These are phyloP conservation scores for Triglochin maritima DNA, from an alignment of 106 monocot genomes.

Conservation along the genomic window DNA sequence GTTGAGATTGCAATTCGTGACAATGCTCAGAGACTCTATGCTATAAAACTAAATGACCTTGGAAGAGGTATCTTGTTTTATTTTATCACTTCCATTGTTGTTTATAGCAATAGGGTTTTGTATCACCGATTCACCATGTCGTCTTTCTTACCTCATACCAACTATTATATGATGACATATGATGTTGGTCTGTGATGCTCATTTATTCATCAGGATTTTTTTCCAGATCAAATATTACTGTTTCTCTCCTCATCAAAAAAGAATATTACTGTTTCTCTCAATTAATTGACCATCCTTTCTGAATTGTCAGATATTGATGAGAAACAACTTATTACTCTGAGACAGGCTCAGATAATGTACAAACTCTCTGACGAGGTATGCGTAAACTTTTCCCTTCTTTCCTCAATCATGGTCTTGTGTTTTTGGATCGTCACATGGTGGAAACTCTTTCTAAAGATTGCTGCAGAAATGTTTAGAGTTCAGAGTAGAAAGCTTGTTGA, in stretches of 20 bases:
- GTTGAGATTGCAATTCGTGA: constrained; percentile 94
- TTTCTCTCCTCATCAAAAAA: too few relatives aligned
- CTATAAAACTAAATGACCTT: constrained; percentile 51
- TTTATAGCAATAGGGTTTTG: neutral
- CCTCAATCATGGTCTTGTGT: neutral
- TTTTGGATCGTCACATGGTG: neutral
- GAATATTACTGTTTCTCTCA: too few relatives aligned
- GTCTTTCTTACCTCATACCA: neutral
- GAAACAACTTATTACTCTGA: constrained; percentile 14
- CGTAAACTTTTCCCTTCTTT: neutral
- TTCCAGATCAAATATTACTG: too few relatives aligned
- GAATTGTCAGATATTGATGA: constrained; percentile 16
- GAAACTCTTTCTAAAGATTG: constrained; percentile 45
- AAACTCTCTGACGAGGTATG: constrained; percentile 79
- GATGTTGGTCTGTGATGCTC: too few relatives aligned
- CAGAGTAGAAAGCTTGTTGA: constrained; percentile 62
- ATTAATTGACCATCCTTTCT: too few relatives aligned
- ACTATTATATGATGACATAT: too few relatives aligned
- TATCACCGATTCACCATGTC: neutral
- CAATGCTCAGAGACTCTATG: constrained; percentile 87
- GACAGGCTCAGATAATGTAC: constrained; percentile 20
- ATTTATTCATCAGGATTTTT: too few relatives aligned
- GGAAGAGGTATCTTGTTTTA: constrained; percentile 48
- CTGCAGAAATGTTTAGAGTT: constrained; percentile 82
- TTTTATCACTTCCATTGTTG: neutral